phyloP scores from a whole-genome alignment of 2,329 filamentous ascomycete species.

The Dactylellina cionopaga region DNA sequence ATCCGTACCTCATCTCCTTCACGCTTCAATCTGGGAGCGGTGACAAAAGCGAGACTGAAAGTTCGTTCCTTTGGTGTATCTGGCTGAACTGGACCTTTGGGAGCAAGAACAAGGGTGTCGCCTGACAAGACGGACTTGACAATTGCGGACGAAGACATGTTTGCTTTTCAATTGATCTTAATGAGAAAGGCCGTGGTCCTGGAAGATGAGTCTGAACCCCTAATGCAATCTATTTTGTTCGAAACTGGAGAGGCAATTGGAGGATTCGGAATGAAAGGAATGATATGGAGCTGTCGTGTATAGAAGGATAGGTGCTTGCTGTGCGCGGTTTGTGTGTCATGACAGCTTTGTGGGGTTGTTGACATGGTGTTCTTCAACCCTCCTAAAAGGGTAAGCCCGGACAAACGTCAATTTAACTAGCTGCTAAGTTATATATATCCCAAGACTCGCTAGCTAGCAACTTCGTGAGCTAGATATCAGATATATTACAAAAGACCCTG shows the following conservation, averaged over 20 bases:
- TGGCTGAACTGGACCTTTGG: conserved; percentile 27
- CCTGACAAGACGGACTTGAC: conserved; percentile 51
- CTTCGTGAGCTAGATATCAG: neutral
- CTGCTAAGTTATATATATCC: no score
- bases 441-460: conserved; percentile 3
- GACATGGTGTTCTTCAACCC: conserved; percentile 53
- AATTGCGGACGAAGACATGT: conserved; percentile 31
- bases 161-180: conserved; percentile 25
- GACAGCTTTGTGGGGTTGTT: conserved; percentile 28
- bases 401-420: conserved; percentile 32
- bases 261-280: conserved; percentile 9
- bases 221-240: neutral
- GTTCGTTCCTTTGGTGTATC: conserved; percentile 38
- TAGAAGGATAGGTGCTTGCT: conserved; percentile 19
- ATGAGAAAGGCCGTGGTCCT: conserved; percentile 11
- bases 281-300: conserved; percentile 19
- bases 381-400: conserved; percentile 28
- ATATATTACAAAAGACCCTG: neutral
- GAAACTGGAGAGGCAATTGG: conserved; percentile 2
- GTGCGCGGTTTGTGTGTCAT: conserved; percentile 2
- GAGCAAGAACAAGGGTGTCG: conserved; percentile 49
- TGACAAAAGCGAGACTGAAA: conserved; percentile 89
- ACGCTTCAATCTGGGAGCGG: conserved; percentile 83
- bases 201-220: neutral
- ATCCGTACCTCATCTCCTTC: conserved; percentile 82